These are phyloP conservation scores for Phytophthora vignae DNA, from an alignment of 352 stramenopile genomes.

Conservation along the genomic window DNA sequence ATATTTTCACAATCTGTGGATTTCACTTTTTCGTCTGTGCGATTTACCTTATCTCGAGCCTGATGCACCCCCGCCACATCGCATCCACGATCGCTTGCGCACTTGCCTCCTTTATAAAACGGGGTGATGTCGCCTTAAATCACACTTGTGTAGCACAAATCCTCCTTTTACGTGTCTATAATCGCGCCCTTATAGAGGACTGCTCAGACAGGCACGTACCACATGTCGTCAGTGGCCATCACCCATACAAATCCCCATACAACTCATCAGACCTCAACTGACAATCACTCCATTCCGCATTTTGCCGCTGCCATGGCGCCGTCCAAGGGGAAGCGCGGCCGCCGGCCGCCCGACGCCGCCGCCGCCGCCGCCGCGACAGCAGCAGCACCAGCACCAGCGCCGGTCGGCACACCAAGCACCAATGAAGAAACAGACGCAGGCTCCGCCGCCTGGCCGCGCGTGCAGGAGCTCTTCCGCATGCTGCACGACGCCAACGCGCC, in stretches of 20 bases:
- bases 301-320: slow-evolving; percentile 26
- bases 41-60: no score
- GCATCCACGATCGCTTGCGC: background rate
- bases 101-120: background rate
- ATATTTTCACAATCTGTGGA: no score
- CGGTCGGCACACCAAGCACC: background rate
- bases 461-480: slow-evolving; percentile 42
- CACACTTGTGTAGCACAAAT: slow-evolving; percentile 11
- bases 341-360: slow-evolving; percentile 6
- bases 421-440: background rate
- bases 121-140: background rate
- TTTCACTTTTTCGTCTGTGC: no score
- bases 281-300: slow-evolving; percentile 25
- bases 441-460: slow-evolving; percentile 4
- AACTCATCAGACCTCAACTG: background rate
- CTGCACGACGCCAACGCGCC: slow-evolving; percentile 76
- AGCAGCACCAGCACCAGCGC: background rate
- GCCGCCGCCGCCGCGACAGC: background rate
- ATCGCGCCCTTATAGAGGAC: background rate
- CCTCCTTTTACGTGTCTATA: background rate
- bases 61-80: background rate
- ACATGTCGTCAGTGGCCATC: slow-evolving; percentile 4
- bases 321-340: slow-evolving; percentile 32
- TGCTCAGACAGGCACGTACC: slow-evolving; percentile 9
- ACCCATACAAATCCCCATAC: slow-evolving; percentile 1